Conservation (phyloP, 2,329 filamentous ascomycete genomes). For the Lecanicillium sp. region DNA sequence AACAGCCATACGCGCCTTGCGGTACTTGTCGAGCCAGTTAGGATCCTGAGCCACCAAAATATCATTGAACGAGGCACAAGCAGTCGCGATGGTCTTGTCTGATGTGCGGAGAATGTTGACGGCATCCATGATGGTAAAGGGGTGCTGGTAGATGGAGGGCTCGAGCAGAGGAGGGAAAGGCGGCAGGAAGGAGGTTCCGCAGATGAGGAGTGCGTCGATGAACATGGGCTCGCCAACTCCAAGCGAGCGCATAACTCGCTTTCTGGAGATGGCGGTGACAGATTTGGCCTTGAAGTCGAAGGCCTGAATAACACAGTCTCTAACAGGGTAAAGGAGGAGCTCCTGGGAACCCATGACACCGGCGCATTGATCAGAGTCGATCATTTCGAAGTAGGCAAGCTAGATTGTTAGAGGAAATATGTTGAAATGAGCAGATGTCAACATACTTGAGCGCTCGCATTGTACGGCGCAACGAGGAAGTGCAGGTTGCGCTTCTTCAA, state of each 20-base stretch:
- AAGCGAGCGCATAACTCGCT: constrained; percentile 63
- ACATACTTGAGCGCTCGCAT: constrained; percentile 75
- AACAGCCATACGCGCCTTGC: constrained; percentile 76
- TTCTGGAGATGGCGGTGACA: constrained; percentile 59
- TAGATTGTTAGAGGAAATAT: constrained; percentile 32
- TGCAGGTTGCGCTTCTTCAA: constrained; percentile 63
- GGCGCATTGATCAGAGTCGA: constrained; percentile 61
- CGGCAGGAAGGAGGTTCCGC: constrained; percentile 73
- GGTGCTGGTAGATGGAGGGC: constrained; percentile 46
- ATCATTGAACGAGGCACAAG: constrained; percentile 75
- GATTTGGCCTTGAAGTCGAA: constrained; percentile 64
- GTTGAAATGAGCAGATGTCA: constrained; percentile 19
- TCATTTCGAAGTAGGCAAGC: constrained; percentile 72
- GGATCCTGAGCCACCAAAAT: constrained; percentile 65
- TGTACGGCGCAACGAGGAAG: constrained; percentile 81
- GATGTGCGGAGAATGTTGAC: constrained; percentile 67
- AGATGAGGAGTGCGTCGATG: constrained; percentile 75
- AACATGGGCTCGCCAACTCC: constrained; percentile 65
- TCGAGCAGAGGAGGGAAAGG: constrained; percentile 73
- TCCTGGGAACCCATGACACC: constrained; percentile 81
- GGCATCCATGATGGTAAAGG: constrained; percentile 64
- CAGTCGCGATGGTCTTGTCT: constrained; percentile 62
- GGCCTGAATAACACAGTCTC: constrained; percentile 61
- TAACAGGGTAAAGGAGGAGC: constrained; percentile 76
- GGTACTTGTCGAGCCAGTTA: constrained; percentile 79